Conservation (phyloP, 1,284 basidiomycete genomes). For the Phellinidium pouzarii region DNA sequence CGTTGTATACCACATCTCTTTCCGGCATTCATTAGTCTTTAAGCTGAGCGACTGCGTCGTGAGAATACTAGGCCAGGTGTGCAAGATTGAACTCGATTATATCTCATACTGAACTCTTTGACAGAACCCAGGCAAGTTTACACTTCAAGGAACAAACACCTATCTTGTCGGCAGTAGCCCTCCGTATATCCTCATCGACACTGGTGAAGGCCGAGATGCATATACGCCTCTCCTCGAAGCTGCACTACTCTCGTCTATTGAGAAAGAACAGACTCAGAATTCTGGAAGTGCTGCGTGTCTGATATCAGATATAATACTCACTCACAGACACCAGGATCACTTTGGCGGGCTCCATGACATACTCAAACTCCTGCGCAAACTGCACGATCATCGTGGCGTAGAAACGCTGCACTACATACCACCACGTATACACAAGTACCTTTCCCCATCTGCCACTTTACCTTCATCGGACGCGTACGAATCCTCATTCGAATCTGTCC, state of each 20-base stretch:
- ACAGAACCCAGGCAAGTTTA: constrained; percentile 88
- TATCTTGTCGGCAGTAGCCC: constrained; percentile 73
- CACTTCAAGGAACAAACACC: constrained; percentile 92
- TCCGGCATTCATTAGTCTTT: neutral
- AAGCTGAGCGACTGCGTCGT: constrained; percentile 60
- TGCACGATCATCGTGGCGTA: constrained; percentile 47
- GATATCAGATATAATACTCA: constrained; percentile 82
- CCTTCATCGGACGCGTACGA: constrained; percentile 24
- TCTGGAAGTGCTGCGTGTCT: constrained; percentile 16
- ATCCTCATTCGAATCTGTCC: constrained; percentile 34
- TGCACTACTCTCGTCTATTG: constrained; percentile 38
- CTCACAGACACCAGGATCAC: constrained; percentile 90
- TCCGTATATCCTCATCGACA: constrained; percentile 81
- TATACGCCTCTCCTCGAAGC: constrained; percentile 66
- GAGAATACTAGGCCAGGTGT: constrained; percentile 68
- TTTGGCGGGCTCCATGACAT: constrained; percentile 72
- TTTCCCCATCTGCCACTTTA: constrained; percentile 31
- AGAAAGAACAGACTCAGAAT: constrained; percentile 12
- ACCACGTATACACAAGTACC: constrained; percentile 66
- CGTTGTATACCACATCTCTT: neutral
- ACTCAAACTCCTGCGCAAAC: constrained; percentile 53
- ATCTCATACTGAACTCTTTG: neutral
- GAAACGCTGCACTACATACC: constrained; percentile 40
- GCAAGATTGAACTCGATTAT: constrained; percentile 17
- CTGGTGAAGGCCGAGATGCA: constrained; percentile 70